Evolutionary conservation across 352 stramenopile species (phyloP), one percentile per base, ranked within the genome.

Genomic region (Pythium rishiriense): DNA sequence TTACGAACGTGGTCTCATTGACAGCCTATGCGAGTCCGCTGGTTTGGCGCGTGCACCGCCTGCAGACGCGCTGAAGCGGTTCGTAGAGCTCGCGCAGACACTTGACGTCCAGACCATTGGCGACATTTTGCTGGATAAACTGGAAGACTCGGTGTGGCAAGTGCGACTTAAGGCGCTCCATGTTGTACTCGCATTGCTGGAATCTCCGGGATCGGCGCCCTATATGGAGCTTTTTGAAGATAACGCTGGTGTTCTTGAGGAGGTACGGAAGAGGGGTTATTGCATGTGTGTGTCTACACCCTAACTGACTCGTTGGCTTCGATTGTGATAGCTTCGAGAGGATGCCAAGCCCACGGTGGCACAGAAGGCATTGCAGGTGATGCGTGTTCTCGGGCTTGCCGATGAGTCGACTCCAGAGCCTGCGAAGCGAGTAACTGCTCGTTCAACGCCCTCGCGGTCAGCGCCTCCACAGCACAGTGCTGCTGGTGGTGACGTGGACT

Each of bases 181-280:
- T 50, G 87, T 96, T 9, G 81, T 93, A 21, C 64, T 90, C 11
- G 84, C 85, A 24, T 59, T 96, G 25, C 59, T 96, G n/a, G 78
- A 88, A 39, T 92, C 87, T 0, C 76, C 87, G 14, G 78, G 74
- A 45, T 76, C 76, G 17, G 69, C 67, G 15, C 76, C 77, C 1
- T 96, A 96, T 59, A 77, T 83, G 45, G 81, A 90, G 22, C 88
- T 87, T 69, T 92, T 94, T 54, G 81, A 91, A 56, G 87, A 91
- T 39, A 94, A 96, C 47, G 71, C 90, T 19, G 87, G 93, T 45
- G 77, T 94, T 6, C 56, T 96, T 3, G 78, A 96, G 70, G 81
- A 88, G 68, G 77, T 90, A 62, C 5, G 67, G 60, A 25, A n/a
- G 14, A 7, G 15, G 19, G 5, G 4, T n/a, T 28, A 8, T 14